Percentiles rank a stretch among this genome's conserved stretches.
Conservation (phyloP, 2,329 filamentous ascomycete genomes). For the Ophioceras dolichostomum region DNA sequence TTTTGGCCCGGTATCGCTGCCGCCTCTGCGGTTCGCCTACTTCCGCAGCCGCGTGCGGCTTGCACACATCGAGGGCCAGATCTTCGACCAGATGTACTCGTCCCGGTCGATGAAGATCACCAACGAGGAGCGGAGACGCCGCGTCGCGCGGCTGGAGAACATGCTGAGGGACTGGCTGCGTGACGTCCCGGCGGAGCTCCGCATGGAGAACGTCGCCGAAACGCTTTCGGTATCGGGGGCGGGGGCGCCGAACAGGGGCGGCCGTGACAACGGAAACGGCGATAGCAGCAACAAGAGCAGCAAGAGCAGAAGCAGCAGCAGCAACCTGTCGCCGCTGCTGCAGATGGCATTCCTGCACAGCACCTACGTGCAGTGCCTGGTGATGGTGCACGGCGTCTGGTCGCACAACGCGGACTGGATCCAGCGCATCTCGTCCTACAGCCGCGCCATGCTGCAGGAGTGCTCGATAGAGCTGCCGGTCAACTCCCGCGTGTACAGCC, state of each 20-base stretch:
- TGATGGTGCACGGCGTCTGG: slow-evolving; percentile 24
- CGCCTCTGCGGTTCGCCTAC: slow-evolving; percentile 18
- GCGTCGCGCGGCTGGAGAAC: slow-evolving; percentile 14
- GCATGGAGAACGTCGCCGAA: slow-evolving; percentile 18
- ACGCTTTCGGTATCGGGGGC: too few relatives aligned
- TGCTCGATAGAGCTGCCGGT: too few relatives aligned
- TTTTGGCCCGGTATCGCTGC: slow-evolving; percentile 13
- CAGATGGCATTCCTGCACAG: slow-evolving; percentile 25
- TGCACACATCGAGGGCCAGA: slow-evolving; percentile 25
- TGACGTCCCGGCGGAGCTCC: slow-evolving; percentile 19
- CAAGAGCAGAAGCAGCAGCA: too few relatives aligned
- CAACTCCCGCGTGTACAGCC: too few relatives aligned
- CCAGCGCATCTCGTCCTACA: background rate
- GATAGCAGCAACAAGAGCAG: too few relatives aligned
- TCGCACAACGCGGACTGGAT: slow-evolving; percentile 2
- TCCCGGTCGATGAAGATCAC: slow-evolving; percentile 14
- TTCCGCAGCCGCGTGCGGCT: slow-evolving; percentile 26
- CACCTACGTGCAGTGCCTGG: slow-evolving; percentile 20
- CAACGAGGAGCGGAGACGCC: slow-evolving; percentile 14
- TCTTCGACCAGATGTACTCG: slow-evolving; percentile 26
- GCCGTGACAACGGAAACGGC: too few relatives aligned
- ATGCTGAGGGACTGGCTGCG: slow-evolving; percentile 24
- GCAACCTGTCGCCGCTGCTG: slow-evolving; percentile 14
- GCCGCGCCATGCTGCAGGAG: background rate
- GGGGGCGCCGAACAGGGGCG: too few relatives aligned